Evolutionary conservation across 805 yeast genomes (phyloP).

Genomic region (Candida xyloterini): DNA sequence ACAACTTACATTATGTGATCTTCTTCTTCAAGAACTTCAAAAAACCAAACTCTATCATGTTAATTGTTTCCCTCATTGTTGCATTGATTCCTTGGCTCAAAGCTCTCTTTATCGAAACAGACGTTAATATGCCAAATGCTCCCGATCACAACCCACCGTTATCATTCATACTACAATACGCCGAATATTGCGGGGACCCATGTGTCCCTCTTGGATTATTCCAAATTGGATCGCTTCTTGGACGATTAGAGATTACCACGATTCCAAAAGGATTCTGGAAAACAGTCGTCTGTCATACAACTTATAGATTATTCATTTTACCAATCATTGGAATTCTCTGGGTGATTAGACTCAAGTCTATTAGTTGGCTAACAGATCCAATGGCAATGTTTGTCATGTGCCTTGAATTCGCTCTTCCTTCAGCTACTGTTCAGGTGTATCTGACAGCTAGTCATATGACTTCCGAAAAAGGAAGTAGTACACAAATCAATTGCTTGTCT

Average conservation of each 20-base stretch:
- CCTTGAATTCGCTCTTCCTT: conserved; percentile 51
- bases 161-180: conserved; percentile 49
- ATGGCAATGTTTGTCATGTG: conserved; percentile 43
- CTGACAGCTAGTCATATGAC: conserved; percentile 55
- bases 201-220: conserved; percentile 55
- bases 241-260: conserved; percentile 44
- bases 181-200: conserved; percentile 49
- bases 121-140: conserved; percentile 32
- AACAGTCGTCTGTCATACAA: conserved; percentile 43
- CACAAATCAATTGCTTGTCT: conserved; percentile 56
- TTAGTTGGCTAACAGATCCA: conserved; percentile 46
- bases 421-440: conserved; percentile 58
- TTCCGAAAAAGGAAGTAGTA: conserved; percentile 41
- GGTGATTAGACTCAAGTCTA: conserved; percentile 42
- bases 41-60: conserved; percentile 47
- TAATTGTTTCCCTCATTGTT: conserved; percentile 43
- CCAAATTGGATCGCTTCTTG: conserved; percentile 51
- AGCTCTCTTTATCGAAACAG: conserved; percentile 40
- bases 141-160: conserved; percentile 55
- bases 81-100: conserved; percentile 56
- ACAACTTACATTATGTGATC: conserved; percentile 28
- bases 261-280: conserved; percentile 58
- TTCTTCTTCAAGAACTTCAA: conserved; percentile 43
- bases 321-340: conserved; percentile 55
- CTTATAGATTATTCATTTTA: conserved; percentile 40